Conservation (phyloP, 2,329 filamentous ascomycete genomes). For the Cucurbitaria berberidis region DNA sequence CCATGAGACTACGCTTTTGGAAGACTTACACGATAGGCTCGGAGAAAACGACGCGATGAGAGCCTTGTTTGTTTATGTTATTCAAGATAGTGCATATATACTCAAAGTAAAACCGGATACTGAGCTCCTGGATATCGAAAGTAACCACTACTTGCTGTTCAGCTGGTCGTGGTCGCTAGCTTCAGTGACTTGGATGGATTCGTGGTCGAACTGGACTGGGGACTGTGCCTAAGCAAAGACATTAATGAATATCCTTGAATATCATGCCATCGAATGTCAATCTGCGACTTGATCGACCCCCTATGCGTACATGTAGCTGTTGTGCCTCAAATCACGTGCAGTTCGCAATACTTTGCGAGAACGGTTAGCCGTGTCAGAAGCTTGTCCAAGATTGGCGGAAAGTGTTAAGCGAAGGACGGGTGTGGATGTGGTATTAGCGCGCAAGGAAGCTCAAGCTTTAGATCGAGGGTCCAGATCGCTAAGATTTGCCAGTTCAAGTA, state of each 20-base stretch:
- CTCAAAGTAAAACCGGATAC: too few species aligned
- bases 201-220: background rate
- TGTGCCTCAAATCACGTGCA: slow-evolving; percentile 24
- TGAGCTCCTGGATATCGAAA: too few species aligned
- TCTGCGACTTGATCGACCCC: background rate
- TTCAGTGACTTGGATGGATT: background rate
- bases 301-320: background rate
- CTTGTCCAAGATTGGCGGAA: slow-evolving; percentile 11
- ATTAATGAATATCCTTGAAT: background rate
- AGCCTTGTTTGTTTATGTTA: too few species aligned
- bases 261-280: background rate
- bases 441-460: slow-evolving; percentile 14
- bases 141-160: too few species aligned
- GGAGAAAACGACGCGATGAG: too few species aligned
- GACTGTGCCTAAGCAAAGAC: background rate
- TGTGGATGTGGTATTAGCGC: slow-evolving; percentile 19
- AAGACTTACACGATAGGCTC: background rate
- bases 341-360: slow-evolving; percentile 30
- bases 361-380: slow-evolving; percentile 19
- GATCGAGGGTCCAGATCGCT: slow-evolving; percentile 26
- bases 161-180: background rate
- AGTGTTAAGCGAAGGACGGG: slow-evolving; percentile 18
- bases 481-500: slow-evolving; percentile 17
- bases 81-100: too few species aligned
- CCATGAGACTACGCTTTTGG: background rate